A percentile compares a stretch with the other conserved stretches of the same genome.
Evolutionary conservation across 805 yeast genomes (phyloP).

Genomic region (Metschnikowia chrysomelidarum): DNA sequence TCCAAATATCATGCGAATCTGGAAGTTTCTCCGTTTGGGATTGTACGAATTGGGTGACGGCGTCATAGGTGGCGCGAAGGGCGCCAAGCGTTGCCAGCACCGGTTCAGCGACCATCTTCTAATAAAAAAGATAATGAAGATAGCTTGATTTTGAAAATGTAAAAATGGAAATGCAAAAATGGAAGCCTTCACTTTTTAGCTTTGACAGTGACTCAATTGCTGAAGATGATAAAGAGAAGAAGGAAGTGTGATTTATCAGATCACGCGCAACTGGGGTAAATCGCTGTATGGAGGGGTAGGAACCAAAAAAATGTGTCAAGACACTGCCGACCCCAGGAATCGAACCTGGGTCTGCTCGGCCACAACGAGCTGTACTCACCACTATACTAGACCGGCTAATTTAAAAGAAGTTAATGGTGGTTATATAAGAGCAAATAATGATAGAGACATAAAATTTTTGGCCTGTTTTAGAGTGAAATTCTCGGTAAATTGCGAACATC

Average conservation of each 20-base stretch:
- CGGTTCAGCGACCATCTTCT: conserved; percentile 45
- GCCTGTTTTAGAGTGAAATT: too few species aligned
- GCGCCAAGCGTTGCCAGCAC: conserved; percentile 38
- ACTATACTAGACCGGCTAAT: conserved; percentile 47
- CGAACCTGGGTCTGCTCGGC: conserved; percentile 52
- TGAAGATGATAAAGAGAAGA: background rate
- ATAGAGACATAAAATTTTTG: too few species aligned
- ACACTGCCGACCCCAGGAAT: conserved; percentile 49
- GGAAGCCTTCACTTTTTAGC: too few species aligned
- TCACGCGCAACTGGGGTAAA: conserved; percentile 7
- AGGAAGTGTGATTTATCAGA: too few species aligned
- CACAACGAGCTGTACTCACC: conserved; percentile 51
- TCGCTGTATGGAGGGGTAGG: too few species aligned
- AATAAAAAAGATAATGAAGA: too few species aligned
- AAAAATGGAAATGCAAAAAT: background rate
- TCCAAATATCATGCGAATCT: conserved; percentile 16
- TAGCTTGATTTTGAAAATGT: background rate
- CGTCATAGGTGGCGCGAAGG: conserved; percentile 23
- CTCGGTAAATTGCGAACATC: too few species aligned
- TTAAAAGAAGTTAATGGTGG: too few species aligned
- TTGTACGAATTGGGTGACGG: conserved; percentile 22
- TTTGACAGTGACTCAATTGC: background rate
- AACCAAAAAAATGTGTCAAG: too few species aligned
- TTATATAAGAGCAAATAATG: too few species aligned
- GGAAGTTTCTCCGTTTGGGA: conserved; percentile 25